Conservation (phyloP, 345 rosid genomes). For the Conringia planisiliqua region DNA sequence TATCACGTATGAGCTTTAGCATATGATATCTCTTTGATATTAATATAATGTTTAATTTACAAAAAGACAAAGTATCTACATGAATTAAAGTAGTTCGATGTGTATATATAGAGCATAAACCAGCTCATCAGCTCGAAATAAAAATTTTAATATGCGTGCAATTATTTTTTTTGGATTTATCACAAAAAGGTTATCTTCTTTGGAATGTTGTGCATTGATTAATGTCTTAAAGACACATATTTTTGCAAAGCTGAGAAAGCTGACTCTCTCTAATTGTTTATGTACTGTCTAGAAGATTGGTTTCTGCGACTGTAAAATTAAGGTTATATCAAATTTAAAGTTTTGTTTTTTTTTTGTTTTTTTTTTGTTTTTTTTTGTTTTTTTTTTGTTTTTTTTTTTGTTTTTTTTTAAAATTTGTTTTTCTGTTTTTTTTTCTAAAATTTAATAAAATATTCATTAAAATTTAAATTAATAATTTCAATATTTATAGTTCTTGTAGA, state of each 20-base stretch:
- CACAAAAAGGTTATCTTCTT: background rate
- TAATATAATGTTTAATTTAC: background rate
- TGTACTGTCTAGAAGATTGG: too few relatives aligned
- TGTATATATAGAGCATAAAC: background rate
- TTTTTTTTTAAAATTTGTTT: too few relatives aligned
- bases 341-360: too few relatives aligned
- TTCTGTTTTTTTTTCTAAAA: too few relatives aligned
- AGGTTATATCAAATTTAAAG: too few relatives aligned
- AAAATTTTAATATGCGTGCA: background rate
- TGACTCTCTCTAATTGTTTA: background rate
- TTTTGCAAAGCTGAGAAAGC: background rate
- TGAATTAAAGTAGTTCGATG: conserved; percentile 1
- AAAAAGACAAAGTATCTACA: background rate
- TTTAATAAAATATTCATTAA: too few relatives aligned
- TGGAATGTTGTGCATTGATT: background rate
- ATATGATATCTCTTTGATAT: background rate
- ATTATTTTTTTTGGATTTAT: background rate
- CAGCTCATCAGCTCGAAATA: conserved; percentile 9
- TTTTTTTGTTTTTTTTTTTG: too few relatives aligned
- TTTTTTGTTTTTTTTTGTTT: too few relatives aligned
- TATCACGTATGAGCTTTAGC: background rate
- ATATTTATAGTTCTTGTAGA: too few relatives aligned
- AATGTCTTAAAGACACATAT: background rate
- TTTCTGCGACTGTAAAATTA: too few relatives aligned
- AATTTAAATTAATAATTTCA: too few relatives aligned